Conservation (phyloP, 257 asterid species). For the Coffea eugenioides region DNA sequence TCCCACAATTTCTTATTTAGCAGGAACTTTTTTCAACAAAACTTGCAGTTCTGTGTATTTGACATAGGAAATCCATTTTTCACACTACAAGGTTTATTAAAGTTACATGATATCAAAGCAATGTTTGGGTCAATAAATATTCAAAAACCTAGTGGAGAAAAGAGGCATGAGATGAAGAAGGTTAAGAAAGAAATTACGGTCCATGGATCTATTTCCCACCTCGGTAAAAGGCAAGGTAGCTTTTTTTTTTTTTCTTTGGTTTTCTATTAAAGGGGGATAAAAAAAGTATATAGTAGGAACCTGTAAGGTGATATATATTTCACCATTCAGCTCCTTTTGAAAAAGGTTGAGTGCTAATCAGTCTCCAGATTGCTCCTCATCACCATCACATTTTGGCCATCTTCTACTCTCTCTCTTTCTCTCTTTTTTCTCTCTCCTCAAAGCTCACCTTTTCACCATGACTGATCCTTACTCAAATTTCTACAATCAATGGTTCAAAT, state of each 20-base stretch:
- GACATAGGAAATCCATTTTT: not conserved
- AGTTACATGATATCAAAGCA: not conserved
- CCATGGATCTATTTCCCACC: not conserved
- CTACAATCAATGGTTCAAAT: slow-evolving; percentile 25
- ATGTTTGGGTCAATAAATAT: not conserved
- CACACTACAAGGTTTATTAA: not conserved
- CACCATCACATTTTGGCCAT: slow-evolving; percentile 15
- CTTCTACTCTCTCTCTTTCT: slow-evolving; percentile 15
- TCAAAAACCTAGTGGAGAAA: not conserved
- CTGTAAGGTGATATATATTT: not conserved
- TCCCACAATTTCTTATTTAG: no score
- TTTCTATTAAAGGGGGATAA: no score
- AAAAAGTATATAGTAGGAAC: not conserved
- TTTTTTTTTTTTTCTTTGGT: not conserved
- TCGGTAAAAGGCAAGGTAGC: not conserved
- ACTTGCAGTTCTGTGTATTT: not conserved
- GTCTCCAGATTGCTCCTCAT: slow-evolving; percentile 13
- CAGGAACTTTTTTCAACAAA: no score
- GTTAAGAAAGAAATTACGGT: not conserved
- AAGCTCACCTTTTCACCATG: slow-evolving; percentile 15
- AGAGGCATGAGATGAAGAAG: not conserved
- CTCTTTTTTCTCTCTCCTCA: not conserved
- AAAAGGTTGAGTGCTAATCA: slow-evolving; percentile 15
- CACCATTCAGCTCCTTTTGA: not conserved
- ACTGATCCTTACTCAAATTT: slow-evolving; percentile 29